Base-by-base conservation (phyloP, 331 rosid species). In the Acacia concinna region DNA sequence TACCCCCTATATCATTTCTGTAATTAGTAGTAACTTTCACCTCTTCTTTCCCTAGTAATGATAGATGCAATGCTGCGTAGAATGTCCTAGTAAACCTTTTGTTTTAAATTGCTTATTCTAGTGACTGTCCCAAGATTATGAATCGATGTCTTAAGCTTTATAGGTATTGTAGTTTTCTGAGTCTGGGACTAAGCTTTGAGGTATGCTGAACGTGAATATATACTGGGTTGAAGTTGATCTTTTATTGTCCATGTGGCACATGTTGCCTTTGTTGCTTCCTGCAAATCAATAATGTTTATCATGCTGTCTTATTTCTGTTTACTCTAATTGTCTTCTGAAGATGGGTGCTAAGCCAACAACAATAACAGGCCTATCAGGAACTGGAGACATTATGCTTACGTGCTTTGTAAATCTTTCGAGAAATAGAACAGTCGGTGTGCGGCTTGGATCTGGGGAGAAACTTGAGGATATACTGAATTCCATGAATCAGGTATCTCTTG, bases 381-480 rank as follows among this genome's bases (percentile, higher is more conserved):
- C 93, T 0, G 97, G 97, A 83, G 99, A 95, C 86, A 93, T 95
- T 74, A 95, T 92, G 99, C 97, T 95, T 68, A 95, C 96, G 23
- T 95, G 97, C 65, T 91, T 95, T 31, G 97, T 95, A 70, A 91
- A 90, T 81, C 97, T 95, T 78, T 95, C 97, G 5, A 90, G 97
- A 89, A 95, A 92, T 85, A 85, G 88, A 85, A 92, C 89, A 4
- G 97, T 95, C 13, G 97, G 99, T 9, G 91, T 92, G 56, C 97
- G 97, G 51, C 97, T 90, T 62, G 97, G 96, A 75, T 90, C 94
- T 2, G 97, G 97, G 63, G 99, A 95, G 87, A 89, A 84, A 62
- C 97, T 95, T 30, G 94, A 95, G 78, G 87, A 85, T 83, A 83
- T 92, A 74, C 86, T 95, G 12, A 70, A 82, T 71, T 93, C 99